phyloP scores from a whole-genome alignment of 2,329 filamentous ascomycete genomes.

The Rosellinia necatrix region DNA sequence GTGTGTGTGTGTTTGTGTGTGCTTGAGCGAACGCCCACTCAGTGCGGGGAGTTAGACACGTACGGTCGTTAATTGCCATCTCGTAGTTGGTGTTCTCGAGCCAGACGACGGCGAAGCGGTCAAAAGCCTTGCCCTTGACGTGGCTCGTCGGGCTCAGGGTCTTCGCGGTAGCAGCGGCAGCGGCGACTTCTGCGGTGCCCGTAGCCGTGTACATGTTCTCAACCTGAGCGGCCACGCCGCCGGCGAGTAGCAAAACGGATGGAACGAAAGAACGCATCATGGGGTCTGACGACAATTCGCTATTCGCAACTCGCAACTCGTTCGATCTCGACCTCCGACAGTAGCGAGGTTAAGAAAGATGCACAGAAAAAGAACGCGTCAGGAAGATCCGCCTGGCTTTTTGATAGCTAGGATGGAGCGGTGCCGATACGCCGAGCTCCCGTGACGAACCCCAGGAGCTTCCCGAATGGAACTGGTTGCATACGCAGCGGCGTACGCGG shows the following conservation, averaged over 20 bases:
- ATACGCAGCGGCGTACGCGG: neutral
- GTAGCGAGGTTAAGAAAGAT: neutral
- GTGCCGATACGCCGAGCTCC: neutral
- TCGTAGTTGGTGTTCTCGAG: constrained; percentile 77
- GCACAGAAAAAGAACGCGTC: neutral
- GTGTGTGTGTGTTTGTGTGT: too few relatives aligned
- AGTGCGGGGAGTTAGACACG: constrained; percentile 35
- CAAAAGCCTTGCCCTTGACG: constrained; percentile 73
- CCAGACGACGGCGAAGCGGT: constrained; percentile 75
- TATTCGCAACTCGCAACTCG: neutral
- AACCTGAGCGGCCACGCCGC: constrained; percentile 25
- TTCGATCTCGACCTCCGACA: constrained; percentile 5
- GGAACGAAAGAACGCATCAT: constrained; percentile 35
- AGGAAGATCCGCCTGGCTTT: neutral
- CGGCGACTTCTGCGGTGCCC: constrained; percentile 53
- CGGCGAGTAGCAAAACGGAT: constrained; percentile 30
- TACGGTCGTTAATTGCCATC: constrained; percentile 65
- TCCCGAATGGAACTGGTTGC: constrained; percentile 15
- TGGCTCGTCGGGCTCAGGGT: constrained; percentile 64
- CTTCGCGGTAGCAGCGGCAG: constrained; percentile 63
- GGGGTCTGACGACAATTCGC: constrained; percentile 10
- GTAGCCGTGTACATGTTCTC: constrained; percentile 55
- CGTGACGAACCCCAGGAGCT: constrained; percentile 5
- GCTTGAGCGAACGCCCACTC: neutral
- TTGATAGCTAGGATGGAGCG: neutral